Evolutionary conservation across 768 basidiomycete species (phyloP).

Genomic region (Strobilomyces dryophilus): DNA sequence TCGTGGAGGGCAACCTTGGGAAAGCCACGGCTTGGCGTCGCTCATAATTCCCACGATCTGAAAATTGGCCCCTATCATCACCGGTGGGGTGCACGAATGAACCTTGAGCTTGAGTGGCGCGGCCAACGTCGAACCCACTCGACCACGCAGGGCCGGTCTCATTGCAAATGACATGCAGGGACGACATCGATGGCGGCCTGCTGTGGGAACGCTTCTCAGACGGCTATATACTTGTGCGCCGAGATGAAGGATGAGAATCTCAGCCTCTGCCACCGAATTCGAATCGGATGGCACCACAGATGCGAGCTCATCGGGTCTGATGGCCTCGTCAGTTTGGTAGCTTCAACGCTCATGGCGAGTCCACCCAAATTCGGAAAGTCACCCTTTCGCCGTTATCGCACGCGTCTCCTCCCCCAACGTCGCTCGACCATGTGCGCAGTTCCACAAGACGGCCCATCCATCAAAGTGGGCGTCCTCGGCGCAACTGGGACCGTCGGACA

Average conservation of each 20-base stretch:
- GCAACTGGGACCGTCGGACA: constrained; percentile 96
- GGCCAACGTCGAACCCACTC: not conserved
- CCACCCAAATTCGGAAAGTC: no score
- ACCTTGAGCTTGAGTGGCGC: not conserved
- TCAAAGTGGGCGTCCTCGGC: constrained; percentile 74
- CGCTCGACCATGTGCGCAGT: constrained; percentile 18
- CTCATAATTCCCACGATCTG: constrained; percentile 14
- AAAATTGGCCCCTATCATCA: constrained; percentile 1
- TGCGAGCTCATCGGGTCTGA: constrained; percentile 2
- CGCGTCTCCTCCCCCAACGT: not conserved
- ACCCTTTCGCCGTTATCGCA: not conserved
- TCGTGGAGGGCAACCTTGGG: constrained; percentile 12
- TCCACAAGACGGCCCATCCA: constrained; percentile 13
- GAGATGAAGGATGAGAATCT: not conserved
- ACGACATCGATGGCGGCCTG: not conserved
- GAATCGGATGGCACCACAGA: not conserved
- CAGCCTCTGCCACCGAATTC: not conserved
- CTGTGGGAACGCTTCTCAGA: not conserved
- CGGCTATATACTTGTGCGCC: not conserved
- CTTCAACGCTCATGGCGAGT: no score
- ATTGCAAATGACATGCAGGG: not conserved
- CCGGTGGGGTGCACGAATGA: not conserved
- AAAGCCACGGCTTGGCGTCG: not conserved
- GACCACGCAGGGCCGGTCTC: not conserved
- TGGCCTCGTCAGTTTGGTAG: constrained; percentile 1